Percentiles rank a stretch among this genome's conserved stretches.
These are phyloP conservation scores for Solidago caesia DNA, from an alignment of 129 eudicot genomes.

Conservation along the genomic window DNA sequence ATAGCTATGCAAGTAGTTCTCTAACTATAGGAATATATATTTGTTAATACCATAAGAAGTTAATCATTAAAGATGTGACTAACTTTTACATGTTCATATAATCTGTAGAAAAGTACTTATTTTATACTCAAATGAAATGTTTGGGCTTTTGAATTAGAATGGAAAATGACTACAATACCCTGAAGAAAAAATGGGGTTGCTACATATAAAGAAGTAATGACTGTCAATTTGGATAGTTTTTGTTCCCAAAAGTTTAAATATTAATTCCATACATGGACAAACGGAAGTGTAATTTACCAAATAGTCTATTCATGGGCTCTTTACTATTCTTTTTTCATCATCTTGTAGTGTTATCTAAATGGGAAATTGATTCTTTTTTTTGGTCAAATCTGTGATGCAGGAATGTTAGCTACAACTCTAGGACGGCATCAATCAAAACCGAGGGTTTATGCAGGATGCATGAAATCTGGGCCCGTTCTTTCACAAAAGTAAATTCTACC, in stretches of 20 bases:
- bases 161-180: background rate
- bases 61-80: background rate
- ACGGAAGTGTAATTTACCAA: background rate
- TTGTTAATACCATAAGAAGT: too few relatives aligned
- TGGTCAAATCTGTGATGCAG: slow-evolving; percentile 26
- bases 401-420: slow-evolving; percentile 74
- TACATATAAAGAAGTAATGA: background rate
- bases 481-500: slow-evolving; percentile 56
- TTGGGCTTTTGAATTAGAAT: background rate
- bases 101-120: background rate
- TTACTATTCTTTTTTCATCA: background rate
- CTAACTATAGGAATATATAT: too few relatives aligned
- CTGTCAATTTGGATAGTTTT: background rate
- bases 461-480: slow-evolving; percentile 94
- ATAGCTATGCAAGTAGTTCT: too few relatives aligned
- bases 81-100: background rate
- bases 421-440: slow-evolving; percentile 70
- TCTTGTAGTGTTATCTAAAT: background rate
- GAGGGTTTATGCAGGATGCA: slow-evolving; percentile 71
- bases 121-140: background rate
- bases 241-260: background rate
- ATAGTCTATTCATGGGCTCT: background rate
- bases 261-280: background rate
- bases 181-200: background rate
- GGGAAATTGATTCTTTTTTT: background rate